A percentile compares a stretch with the other conserved stretches of the same genome.
phyloP scores from a whole-genome alignment of 768 basidiomycete species.

The Strobilomyces confusus region DNA sequence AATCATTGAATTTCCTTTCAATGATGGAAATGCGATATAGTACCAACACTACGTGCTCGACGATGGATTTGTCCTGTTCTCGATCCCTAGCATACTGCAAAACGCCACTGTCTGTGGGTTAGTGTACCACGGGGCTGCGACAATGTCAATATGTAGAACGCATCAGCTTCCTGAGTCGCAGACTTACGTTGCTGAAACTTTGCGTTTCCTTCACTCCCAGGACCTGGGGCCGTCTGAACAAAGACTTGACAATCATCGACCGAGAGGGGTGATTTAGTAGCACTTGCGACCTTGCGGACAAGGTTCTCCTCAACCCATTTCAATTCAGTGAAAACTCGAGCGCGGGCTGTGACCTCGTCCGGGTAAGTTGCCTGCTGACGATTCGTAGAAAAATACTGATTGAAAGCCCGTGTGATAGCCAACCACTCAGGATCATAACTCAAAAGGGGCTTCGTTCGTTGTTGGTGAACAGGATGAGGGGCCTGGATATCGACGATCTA shows the following conservation, averaged over 20 bases:
- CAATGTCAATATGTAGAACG: background rate
- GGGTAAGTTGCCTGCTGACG: constrained; percentile 57
- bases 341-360: constrained; percentile 42
- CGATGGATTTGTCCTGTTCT: constrained; percentile 58
- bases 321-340: constrained; percentile 53
- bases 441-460: constrained; percentile 35
- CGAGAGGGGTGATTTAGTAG: constrained; percentile 10
- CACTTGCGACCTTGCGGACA: constrained; percentile 13
- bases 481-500: constrained; percentile 68
- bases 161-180: background rate
- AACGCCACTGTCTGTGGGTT: constrained; percentile 91
- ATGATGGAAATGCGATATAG: background rate
- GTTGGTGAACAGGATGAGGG: constrained; percentile 7
- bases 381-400: constrained; percentile 65
- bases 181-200: constrained; percentile 40
- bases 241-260: constrained; percentile 66
- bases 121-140: constrained; percentile 67
- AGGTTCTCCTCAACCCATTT: constrained; percentile 68
- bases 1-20: no score
- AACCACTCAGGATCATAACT: constrained; percentile 91
- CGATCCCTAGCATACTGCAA: constrained; percentile 71
- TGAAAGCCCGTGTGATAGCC: constrained; percentile 84
- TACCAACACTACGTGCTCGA: constrained; percentile 2
- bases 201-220: constrained; percentile 36
- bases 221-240: constrained; percentile 58